Percentiles rank a stretch among this genome's conserved stretches.
phyloP scores from a whole-genome alignment of 2,329 filamentous ascomycete genomes.

The Paraphoma sp. region DNA sequence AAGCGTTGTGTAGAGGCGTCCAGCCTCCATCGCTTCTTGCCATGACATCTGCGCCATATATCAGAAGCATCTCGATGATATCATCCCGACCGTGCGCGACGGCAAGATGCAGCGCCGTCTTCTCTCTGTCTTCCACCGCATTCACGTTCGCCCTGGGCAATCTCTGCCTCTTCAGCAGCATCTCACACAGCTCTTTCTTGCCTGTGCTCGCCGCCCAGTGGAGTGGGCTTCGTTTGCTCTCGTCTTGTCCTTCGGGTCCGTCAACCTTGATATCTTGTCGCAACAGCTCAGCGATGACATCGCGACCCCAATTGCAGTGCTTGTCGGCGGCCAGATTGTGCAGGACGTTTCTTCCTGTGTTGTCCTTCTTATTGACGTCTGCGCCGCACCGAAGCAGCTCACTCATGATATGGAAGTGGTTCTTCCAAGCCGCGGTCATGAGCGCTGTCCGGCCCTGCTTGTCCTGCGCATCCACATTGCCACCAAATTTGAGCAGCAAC shows the following conservation, averaged over 20 bases:
- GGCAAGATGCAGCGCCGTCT: slow-evolving; percentile 46
- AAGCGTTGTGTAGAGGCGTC: slow-evolving; percentile 45
- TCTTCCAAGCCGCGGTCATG: slow-evolving; percentile 47
- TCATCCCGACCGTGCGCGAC: slow-evolving; percentile 44
- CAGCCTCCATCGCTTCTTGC: slow-evolving; percentile 44
- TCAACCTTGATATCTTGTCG: slow-evolving; percentile 50
- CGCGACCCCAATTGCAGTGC: slow-evolving; percentile 55
- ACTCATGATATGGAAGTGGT: slow-evolving; percentile 42
- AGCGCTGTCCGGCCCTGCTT: slow-evolving; percentile 47
- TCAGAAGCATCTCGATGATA: slow-evolving; percentile 42
- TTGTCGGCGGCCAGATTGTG: slow-evolving; percentile 50
- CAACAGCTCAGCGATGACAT: slow-evolving; percentile 52
- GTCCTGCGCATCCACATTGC: slow-evolving; percentile 42
- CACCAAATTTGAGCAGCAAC: slow-evolving; percentile 40
- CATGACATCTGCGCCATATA: slow-evolving; percentile 39
- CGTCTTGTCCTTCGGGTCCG: slow-evolving; percentile 49
- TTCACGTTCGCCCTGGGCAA: slow-evolving; percentile 40
- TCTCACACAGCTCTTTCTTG: slow-evolving; percentile 58
- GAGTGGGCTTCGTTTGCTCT: slow-evolving; percentile 59
- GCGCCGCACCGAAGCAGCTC: slow-evolving; percentile 46
- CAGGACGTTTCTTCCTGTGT: slow-evolving; percentile 41
- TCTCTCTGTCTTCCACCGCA: slow-evolving; percentile 42
- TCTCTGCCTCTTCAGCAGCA: slow-evolving; percentile 50
- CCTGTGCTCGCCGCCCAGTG: slow-evolving; percentile 66
- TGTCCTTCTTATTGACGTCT: slow-evolving; percentile 47